Evolutionary conservation across 2,329 filamentous ascomycete genomes (phyloP), one percentile per base, ranked within the genome.

Genomic region (Xylariaceae sp.): DNA sequence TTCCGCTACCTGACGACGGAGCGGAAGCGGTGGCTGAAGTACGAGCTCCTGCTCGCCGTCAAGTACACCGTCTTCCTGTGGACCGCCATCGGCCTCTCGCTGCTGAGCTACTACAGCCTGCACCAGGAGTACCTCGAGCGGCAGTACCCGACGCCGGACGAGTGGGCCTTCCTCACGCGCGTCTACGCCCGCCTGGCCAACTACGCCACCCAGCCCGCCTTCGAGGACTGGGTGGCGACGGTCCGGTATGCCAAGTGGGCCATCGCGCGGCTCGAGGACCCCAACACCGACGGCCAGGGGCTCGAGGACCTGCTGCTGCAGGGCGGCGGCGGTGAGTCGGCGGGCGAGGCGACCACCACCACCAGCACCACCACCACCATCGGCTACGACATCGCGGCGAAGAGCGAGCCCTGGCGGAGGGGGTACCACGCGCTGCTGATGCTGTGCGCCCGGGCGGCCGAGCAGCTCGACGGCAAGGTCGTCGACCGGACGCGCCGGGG

Each of bases 351-450:
- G n/a, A n/a, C n/a, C n/a, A n/a, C n/a, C n/a, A n/a, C n/a, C n/a
- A n/a, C n/a, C n/a, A n/a, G n/a, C n/a, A n/a, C n/a, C n/a, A n/a
- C n/a, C n/a, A n/a, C n/a, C n/a, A n/a, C n/a, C n/a, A n/a, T n/a
- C n/a, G 55, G 77, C 0, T 77, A 76, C 44, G 85, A 94, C 53
- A 65, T 92, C 36, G 75, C 75, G 1, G 70, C 61, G 5, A 94
- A 88, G 64, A 81, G 78, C 42, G 86, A 93, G 58, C 69, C 81
- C 31, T 96, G 89, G 90, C 70, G 82, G 49, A 70, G 85, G 35
- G 88, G 87, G 1, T 96, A 96, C 59, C 88, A 82, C 51, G 78
- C 93, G 50, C 72, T 80, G 3, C 62, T 95, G 29, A 85, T 95
- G 76, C 71, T 81, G 9, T 76, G 77, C 39, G 89, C 82, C 1